Evolutionary conservation across 805 yeast genomes (phyloP).

Genomic region (Pichia nanzhaoensis): DNA sequence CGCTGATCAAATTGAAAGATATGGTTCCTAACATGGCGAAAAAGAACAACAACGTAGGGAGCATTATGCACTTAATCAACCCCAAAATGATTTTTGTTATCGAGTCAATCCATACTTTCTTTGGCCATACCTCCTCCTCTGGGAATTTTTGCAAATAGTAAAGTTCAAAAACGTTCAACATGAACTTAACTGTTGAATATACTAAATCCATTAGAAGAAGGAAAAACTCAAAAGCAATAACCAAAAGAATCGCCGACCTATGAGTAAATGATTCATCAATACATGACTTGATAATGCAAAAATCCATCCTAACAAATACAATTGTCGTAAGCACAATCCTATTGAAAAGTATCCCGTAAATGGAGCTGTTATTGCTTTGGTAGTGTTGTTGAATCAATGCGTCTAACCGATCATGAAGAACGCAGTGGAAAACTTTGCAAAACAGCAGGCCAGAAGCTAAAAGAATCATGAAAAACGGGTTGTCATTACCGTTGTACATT

Average conservation of each 20-base stretch:
- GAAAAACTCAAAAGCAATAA: slow-evolving; percentile 74
- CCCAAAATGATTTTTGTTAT: slow-evolving; percentile 40
- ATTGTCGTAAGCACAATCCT: slow-evolving; percentile 40
- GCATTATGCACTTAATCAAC: slow-evolving; percentile 21
- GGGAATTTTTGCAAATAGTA: slow-evolving; percentile 36
- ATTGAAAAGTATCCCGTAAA: slow-evolving; percentile 26
- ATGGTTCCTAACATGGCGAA: slow-evolving; percentile 35
- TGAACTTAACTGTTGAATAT: slow-evolving; percentile 38
- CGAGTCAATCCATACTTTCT: slow-evolving; percentile 53
- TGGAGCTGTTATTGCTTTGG: slow-evolving; percentile 15
- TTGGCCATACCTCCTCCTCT: slow-evolving; percentile 69
- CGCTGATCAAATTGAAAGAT: slow-evolving; percentile 29
- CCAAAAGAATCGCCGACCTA: slow-evolving; percentile 49
- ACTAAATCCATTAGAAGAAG: slow-evolving; percentile 51
- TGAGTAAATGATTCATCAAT: slow-evolving; percentile 49
- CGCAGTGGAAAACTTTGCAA: slow-evolving; percentile 71
- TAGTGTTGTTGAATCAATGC: slow-evolving; percentile 39
- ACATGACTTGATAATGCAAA: slow-evolving; percentile 44
- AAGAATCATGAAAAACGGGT: slow-evolving; percentile 37
- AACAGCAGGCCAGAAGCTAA: slow-evolving; percentile 36
- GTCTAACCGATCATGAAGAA: slow-evolving; percentile 47
- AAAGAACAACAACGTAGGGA: slow-evolving; percentile 37
- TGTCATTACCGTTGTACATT: slow-evolving; percentile 40
- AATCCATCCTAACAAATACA: slow-evolving; percentile 44
- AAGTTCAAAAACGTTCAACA: slow-evolving; percentile 52